Conservation (phyloP, 345 rosid genomes). For the Lepidium didymum region DNA sequence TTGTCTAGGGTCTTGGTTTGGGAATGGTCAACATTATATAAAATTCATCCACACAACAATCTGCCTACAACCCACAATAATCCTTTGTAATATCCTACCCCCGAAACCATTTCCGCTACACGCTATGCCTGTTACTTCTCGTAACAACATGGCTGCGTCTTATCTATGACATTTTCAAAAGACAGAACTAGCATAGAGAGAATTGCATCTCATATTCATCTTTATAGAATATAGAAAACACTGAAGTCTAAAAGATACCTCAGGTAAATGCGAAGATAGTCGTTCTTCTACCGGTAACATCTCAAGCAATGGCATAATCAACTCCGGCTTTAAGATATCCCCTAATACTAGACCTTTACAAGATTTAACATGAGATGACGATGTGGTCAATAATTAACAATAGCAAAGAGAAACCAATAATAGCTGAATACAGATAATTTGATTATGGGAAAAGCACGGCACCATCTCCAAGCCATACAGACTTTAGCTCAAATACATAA, state of each 20-base stretch:
- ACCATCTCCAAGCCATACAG: not conserved
- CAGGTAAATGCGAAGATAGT: slow-evolving; percentile 71
- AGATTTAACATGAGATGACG: not conserved
- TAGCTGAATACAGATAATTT: not conserved
- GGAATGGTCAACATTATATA: not conserved
- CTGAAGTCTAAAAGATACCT: slow-evolving; percentile 40
- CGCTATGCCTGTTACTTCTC: not conserved
- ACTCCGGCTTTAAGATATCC: slow-evolving; percentile 83
- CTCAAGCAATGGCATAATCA: slow-evolving; percentile 84
- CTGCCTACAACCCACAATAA: not conserved
- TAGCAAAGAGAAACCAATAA: not conserved
- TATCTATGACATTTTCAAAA: slow-evolving; percentile 6
- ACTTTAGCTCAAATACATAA: not conserved
- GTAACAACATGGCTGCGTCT: not conserved
- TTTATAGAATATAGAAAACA: not conserved
- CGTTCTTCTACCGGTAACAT: slow-evolving; percentile 57
- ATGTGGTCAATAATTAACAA: not conserved
- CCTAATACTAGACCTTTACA: slow-evolving; percentile 67
- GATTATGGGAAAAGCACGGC: not conserved
- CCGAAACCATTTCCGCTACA: not conserved
- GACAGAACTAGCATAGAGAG: not conserved
- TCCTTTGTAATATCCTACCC: not conserved
- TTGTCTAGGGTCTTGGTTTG: not conserved
- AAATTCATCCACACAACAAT: not conserved
- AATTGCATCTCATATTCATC: not conserved